Evolutionary conservation across 176 grass and related monocot species (phyloP), one percentile per base, ranked within the genome.

Genomic region (Canna indica): DNA sequence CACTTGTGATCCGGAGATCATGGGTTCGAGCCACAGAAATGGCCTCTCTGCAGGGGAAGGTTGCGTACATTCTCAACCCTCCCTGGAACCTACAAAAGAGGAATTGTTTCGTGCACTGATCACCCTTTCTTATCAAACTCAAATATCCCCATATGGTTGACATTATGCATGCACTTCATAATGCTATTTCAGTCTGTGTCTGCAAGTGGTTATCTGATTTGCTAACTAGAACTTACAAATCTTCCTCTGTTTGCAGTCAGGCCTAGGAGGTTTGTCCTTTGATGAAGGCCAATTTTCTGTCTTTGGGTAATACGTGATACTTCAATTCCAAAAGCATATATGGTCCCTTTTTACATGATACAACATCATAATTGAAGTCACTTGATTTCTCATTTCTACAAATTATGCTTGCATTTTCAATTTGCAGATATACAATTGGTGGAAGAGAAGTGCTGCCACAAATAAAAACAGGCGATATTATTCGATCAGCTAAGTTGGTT

Each of bases 201-300:
- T 12, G 6, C 35, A 66, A 0, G 22, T 54, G 50, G 17, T 11
- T 25, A 39, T 15, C 20, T 36, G 27, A 15, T 17, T 18, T 38
- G 30, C 5, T 72, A 38, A 57, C 38, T 69, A 22, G 1, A 42
- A 67, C n/a, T 42, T 1, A 33, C 64, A 27, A 5, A 1, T 47
- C 3, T 9, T 70, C 61, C 76, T 18, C 70, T 59, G 32, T 77
- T 13, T 77, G 62, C 84, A 90, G 88, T 83, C 93, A 63, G 88
- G 88, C 75, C 81, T 97, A 77, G 93, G 93, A 73, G 93, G 93
- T 64, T 86, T 97, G 77, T 97, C 93, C 1, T 97, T 97, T 66
- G 93, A 97, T 68, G 93, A 97, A 87, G 88, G 93, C 3, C 93
- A 97, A 68, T 97, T 97, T 87, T 92, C 93, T 25, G 93, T 97